Percentiles rank a stretch among this genome's conserved stretches.
Conservation (phyloP, 306 rosid genomes). For the Astragalus glycyphyllos region DNA sequence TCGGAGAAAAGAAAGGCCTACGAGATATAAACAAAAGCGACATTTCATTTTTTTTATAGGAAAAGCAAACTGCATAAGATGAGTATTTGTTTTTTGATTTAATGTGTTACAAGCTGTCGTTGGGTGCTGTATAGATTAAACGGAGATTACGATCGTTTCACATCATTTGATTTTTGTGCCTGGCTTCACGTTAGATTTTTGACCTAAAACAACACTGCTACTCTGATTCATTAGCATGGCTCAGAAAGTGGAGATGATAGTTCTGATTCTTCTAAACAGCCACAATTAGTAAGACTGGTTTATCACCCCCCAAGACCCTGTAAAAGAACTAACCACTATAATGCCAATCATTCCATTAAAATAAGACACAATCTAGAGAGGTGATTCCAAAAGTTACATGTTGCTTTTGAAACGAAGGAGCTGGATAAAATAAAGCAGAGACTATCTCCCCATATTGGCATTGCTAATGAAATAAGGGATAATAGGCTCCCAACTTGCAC, state of each 20-base stretch:
- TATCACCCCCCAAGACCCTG: background rate
- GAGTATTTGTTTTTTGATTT: too few species aligned
- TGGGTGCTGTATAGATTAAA: too few species aligned
- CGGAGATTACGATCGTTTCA: too few species aligned
- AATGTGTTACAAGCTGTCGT: too few species aligned
- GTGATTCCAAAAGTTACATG: conserved; percentile 44
- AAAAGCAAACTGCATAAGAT: too few species aligned
- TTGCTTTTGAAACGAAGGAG: conserved; percentile 42
- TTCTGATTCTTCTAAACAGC: conserved; percentile 10
- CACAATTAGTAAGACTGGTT: conserved; percentile 23
- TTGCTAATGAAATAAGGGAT: conserved; percentile 35
- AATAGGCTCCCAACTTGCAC: conserved; percentile 45
- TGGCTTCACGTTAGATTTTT: background rate
- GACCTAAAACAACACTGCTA: background rate
- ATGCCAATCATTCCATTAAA: conserved; percentile 50
- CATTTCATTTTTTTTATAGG: too few species aligned
- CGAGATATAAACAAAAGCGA: too few species aligned
- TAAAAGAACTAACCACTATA: conserved; percentile 39
- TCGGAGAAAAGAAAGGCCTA: too few species aligned
- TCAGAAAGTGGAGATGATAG: background rate
- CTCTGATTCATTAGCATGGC: background rate
- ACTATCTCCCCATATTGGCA: conserved; percentile 43
- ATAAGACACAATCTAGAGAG: conserved; percentile 44
- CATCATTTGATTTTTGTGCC: too few species aligned
- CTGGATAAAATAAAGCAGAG: conserved; percentile 37